Base-by-base conservation (phyloP, 2,329 filamentous ascomycete species). In the Diaporthe batatas region DNA sequence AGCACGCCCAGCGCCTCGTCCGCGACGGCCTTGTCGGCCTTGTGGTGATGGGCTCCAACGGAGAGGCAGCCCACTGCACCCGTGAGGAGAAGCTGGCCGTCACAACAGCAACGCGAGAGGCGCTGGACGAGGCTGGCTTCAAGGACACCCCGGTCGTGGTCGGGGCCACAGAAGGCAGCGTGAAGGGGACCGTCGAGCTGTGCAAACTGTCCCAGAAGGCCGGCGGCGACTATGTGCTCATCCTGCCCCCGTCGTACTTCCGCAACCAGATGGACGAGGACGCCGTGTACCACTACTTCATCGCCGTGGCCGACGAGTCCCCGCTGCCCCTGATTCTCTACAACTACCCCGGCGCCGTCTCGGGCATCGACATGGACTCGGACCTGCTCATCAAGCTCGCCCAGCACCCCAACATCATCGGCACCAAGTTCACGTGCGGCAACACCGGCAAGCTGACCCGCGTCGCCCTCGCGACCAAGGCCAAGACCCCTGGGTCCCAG, bases 341-440 rank as follows among this genome's bases (percentile, higher is more conserved):
- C 89, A 97, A 97, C 86, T 97, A 96, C 85, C 94, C 94, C 0
- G 94, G 94, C 68, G 94, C 94, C 65, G 94, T 96, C 7, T 89
- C 93, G 7, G 94, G 94, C 67, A 93, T 97, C 79, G 94, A 97
- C 82, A 92, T 97, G 90, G 94, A 96, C 86, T 95, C 93, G 73
- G 94, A 97, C 81, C 88, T 96, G 73, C 89, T 97, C 78, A 94
- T 96, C 84, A 89, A 88, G 80, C 89, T 97, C 49, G 93, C 92
- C 57, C 84, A 91, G 80, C 94, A 97, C 83, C 90, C 91, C 76
- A 97, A 97, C 83, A 94, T 97, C 79, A 85, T 95, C 75, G 94
- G 94, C 75, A 95, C 94, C 71, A 97, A 97, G 83, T 97, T 97
- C 86, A 97, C 94, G 53, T 97, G 94, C 81, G 94, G 93, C 76